These are phyloP conservation scores for Dipodascus albidus DNA, from an alignment of 805 yeast genomes.

Conservation along the genomic window DNA sequence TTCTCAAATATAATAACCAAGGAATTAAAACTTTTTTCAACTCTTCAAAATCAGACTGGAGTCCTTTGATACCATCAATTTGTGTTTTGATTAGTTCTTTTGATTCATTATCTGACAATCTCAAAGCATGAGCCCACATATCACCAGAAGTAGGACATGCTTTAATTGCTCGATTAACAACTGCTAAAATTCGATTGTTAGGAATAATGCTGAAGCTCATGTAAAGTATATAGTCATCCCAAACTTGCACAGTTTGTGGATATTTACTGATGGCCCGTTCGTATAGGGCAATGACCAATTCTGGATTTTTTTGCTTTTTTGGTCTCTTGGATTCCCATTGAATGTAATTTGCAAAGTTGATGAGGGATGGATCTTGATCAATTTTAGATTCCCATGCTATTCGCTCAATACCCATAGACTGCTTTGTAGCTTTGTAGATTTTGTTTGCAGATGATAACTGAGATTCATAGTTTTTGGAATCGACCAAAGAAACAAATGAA, in stretches of 20 bases:
- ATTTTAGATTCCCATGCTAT: slow-evolving; percentile 13
- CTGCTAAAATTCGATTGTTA: slow-evolving; percentile 4
- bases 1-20: slow-evolving; percentile 5
- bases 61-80: not conserved
- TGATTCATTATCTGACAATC: slow-evolving; percentile 3
- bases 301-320: slow-evolving; percentile 9
- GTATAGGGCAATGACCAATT: slow-evolving; percentile 14
- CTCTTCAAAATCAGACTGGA: slow-evolving; percentile 1
- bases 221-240: slow-evolving; percentile 21
- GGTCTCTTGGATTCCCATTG: slow-evolving; percentile 14
- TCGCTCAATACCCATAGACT: slow-evolving; percentile 4
- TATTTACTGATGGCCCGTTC: slow-evolving; percentile 17
- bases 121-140: slow-evolving; percentile 17
- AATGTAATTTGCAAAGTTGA: slow-evolving; percentile 18
- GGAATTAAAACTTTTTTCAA: slow-evolving; percentile 7
- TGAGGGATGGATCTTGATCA: slow-evolving; percentile 7
- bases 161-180: slow-evolving; percentile 13
- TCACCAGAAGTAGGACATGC: slow-evolving; percentile 19
- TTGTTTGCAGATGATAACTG: slow-evolving; percentile 18
- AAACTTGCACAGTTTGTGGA: slow-evolving; percentile 13
- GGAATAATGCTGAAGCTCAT: slow-evolving; percentile 11
- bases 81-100: slow-evolving; percentile 6
- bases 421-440: slow-evolving; percentile 10
- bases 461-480: slow-evolving; percentile 17
- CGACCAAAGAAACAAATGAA: slow-evolving; percentile 16